Base-by-base conservation (phyloP, 1,284 basidiomycete species). In the Sphagnurus paluster region DNA sequence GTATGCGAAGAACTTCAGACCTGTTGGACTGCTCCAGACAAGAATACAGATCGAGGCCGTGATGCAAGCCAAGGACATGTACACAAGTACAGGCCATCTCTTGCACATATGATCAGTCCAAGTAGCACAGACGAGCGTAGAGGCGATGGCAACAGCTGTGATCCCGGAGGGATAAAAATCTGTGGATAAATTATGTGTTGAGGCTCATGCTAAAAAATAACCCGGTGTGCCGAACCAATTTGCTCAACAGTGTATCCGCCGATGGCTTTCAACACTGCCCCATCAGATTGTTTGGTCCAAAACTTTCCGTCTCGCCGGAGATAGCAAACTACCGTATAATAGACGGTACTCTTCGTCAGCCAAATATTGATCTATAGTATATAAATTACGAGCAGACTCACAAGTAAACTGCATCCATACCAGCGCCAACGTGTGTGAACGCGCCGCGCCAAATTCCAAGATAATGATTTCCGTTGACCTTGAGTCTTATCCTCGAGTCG, bases 211-310 rank as follows among this genome's bases (percentile, higher is more conserved):
- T 16, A 29, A 9, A 10, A 13, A 14, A 33, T 20, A 25, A 4
- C 25, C 11, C 6, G 26, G 30, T 35, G 29, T 20, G 9, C 51
- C 38, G 19, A 40, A 77, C 80, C 78, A 14, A 77, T 75, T 60
- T 84, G 80, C 52, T 81, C 77, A 3, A 84, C 74, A 10, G 76
- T 75, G 59, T 77, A 84, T 1, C 77, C 78, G 7, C 80, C 78
- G 13, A 78, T 72, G 8, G 78, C 72, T 55, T 82, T 80, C 42
- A 87, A 71, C 83, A 88, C 57, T 87, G 84, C 7, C 84, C 83
- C 84, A 87, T 87, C 28, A 87, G 63, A 61, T 84, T 84, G 59
- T 87, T 89, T 25, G 81, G 80, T 5, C 84, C 83, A 34, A 87
- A 81, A 48, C 75, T 77, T 57, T 88, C 87, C 1, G 81, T 78